Conservation (phyloP, 306 rosid species). For the Prosopis cineraria region DNA sequence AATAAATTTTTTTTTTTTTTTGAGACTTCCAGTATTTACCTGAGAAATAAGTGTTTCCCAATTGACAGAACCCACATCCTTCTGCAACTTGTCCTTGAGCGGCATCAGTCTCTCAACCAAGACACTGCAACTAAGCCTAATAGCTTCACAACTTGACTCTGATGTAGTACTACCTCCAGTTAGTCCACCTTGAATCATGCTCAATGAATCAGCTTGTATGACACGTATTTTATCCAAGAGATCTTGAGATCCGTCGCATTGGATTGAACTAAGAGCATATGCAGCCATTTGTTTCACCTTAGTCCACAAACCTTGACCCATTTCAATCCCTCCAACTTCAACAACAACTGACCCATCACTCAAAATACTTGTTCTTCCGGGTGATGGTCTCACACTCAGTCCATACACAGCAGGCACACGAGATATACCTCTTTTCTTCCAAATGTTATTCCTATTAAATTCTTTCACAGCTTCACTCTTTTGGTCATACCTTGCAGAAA, state of each 20-base stretch:
- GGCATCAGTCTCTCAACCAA: too few species aligned
- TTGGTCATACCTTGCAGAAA: too few species aligned
- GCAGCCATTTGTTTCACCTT: slow-evolving; percentile 89
- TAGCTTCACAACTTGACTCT: slow-evolving; percentile 89
- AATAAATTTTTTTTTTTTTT: too few species aligned
- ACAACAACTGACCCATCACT: slow-evolving; percentile 71
- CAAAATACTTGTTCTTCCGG: slow-evolving; percentile 78
- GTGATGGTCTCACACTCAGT: slow-evolving; percentile 54
- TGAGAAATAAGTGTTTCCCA: slow-evolving; percentile 77
- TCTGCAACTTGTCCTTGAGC: slow-evolving; percentile 59
- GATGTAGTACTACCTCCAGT: slow-evolving; percentile 93
- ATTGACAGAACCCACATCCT: slow-evolving; percentile 54
- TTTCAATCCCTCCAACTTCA: slow-evolving; percentile 88
- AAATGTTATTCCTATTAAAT: slow-evolving; percentile 63
- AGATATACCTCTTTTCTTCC: slow-evolving; percentile 81
- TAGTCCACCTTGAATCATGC: slow-evolving; percentile 87
- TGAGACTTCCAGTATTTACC: slow-evolving; percentile 40
- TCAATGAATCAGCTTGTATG: slow-evolving; percentile 72
- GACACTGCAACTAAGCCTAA: slow-evolving; percentile 75
- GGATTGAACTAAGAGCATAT: slow-evolving; percentile 60
- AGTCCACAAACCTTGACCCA: slow-evolving; percentile 98
- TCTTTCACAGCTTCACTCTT: slow-evolving; percentile 50
- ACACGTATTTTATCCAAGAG: slow-evolving; percentile 74
- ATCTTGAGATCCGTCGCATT: slow-evolving; percentile 49
- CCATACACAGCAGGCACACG: slow-evolving; percentile 59